Conservation (phyloP, 2,329 filamentous ascomycete species). For the Sclerotinia subarctica region DNA sequence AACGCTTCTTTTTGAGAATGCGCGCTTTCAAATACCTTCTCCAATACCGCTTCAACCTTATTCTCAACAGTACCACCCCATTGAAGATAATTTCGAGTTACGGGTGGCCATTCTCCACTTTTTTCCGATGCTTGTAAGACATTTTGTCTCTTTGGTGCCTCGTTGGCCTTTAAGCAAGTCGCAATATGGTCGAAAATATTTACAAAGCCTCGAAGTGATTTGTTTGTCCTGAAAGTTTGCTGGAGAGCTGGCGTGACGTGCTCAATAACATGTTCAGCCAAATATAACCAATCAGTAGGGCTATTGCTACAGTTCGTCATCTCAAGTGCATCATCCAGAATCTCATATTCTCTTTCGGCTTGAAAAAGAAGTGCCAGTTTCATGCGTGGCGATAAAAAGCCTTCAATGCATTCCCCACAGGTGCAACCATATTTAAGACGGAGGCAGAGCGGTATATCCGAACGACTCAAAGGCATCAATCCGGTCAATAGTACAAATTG, state of each 20-base stretch:
- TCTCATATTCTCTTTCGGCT: conserved; percentile 31
- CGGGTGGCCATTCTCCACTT: conserved; percentile 29
- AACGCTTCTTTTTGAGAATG: conserved; percentile 34
- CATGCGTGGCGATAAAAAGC: conserved; percentile 43
- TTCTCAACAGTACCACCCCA: conserved; percentile 34
- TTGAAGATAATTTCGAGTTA: conserved; percentile 37
- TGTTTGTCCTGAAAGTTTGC: not conserved
- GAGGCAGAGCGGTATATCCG: conserved; percentile 3
- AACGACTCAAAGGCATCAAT: not conserved
- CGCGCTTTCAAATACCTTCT: conserved; percentile 35
- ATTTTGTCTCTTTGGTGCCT: conserved; percentile 21
- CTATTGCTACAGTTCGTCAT: not conserved
- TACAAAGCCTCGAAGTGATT: conserved; percentile 29
- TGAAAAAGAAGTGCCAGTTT: conserved; percentile 35
- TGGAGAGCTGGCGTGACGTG: not conserved
- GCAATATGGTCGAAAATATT: conserved; percentile 39
- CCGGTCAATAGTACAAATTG: conserved; percentile 33
- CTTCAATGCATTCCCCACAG: conserved; percentile 40
- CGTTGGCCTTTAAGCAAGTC: conserved; percentile 26
- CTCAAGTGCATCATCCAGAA: not conserved
- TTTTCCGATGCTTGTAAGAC: conserved; percentile 20
- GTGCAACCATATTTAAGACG: conserved; percentile 41
- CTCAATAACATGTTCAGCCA: not conserved
- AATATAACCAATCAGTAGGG: not conserved
- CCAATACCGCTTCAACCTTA: conserved; percentile 32